phyloP scores from a whole-genome alignment of 768 basidiomycete species.

The Mycena kentingensis region DNA sequence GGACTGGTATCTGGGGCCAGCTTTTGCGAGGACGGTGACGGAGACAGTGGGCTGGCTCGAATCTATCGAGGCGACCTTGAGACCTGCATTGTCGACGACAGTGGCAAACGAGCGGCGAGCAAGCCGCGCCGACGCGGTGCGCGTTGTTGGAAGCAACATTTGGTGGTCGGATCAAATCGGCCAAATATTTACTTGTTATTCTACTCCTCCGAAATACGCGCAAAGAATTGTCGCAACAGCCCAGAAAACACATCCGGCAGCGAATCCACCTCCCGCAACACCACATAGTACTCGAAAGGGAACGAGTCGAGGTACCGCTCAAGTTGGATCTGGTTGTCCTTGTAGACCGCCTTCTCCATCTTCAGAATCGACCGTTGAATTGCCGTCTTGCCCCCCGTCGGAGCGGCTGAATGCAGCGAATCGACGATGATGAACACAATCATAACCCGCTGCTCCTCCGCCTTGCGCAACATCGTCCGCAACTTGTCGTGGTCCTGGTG shows the following conservation, averaged over 20 bases:
- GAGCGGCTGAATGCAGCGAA: slow-evolving; percentile 63
- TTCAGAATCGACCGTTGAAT: slow-evolving; percentile 81
- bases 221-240: slow-evolving; percentile 91
- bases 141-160: slow-evolving; percentile 21
- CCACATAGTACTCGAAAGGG: slow-evolving; percentile 97
- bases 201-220: slow-evolving; percentile 75
- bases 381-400: slow-evolving; percentile 21
- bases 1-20: slow-evolving; percentile 85
- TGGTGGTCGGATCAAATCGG: too few species aligned
- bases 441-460: slow-evolving; percentile 89
- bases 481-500: slow-evolving; percentile 86
- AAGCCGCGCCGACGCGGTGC: slow-evolving; percentile 21
- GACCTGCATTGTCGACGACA: slow-evolving; percentile 73
- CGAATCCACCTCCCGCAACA: slow-evolving; percentile 88
- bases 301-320: slow-evolving; percentile 92
- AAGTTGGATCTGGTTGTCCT: slow-evolving; percentile 83
- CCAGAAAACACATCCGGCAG: slow-evolving; percentile 87
- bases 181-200: slow-evolving; percentile 8
- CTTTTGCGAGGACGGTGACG: slow-evolving; percentile 90
- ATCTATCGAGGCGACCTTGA: slow-evolving; percentile 87
- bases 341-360: slow-evolving; percentile 91
- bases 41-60: slow-evolving; percentile 80
- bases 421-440: slow-evolving; percentile 96
- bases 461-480: slow-evolving; percentile 75
- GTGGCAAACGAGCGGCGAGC: slow-evolving; percentile 72